Conservation (phyloP, 164 flowering plant genomes). For the Brasenia schreberi region DNA sequence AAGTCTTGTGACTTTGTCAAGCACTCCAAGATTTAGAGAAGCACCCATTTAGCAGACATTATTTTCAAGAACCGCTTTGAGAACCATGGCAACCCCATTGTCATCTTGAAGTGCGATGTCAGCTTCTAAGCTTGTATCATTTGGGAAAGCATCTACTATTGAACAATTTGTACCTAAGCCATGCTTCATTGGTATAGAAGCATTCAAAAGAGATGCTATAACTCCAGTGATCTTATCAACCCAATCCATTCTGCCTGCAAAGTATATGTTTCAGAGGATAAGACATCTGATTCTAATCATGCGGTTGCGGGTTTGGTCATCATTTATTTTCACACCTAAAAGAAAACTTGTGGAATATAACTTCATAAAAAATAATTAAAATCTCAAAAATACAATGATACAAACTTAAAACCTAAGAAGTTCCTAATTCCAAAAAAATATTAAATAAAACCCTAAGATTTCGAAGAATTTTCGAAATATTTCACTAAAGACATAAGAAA, state of each 20-base stretch:
- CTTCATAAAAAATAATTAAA: no score
- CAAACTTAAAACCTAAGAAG: no score
- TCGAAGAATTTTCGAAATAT: no score
- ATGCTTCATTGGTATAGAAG: conserved; percentile 67
- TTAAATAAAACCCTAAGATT: no score
- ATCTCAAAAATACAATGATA: no score
- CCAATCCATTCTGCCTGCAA: conserved; percentile 94
- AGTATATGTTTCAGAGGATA: conserved; percentile 64
- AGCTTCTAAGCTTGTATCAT: conserved; percentile 13
- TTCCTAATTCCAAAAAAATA: no score
- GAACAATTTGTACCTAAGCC: conserved; percentile 13
- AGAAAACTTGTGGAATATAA: no score
- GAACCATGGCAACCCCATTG: conserved; percentile 36
- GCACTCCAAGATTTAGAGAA: no score
- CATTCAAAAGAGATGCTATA: conserved; percentile 70
- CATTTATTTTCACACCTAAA: no score
- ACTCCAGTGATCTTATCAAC: conserved; percentile 78
- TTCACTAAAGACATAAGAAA: no score
- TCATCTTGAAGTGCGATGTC: conserved; percentile 18
- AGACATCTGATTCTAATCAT: conserved; percentile 17
- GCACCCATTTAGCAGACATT: conserved; percentile 78
- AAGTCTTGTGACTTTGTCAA: no score
- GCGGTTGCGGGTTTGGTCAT: no score
- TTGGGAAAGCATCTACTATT: conserved; percentile 8
- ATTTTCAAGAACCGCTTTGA: conserved; percentile 75